Conservation (phyloP, 2,329 filamentous ascomycete genomes). For the Eutypa lata region DNA sequence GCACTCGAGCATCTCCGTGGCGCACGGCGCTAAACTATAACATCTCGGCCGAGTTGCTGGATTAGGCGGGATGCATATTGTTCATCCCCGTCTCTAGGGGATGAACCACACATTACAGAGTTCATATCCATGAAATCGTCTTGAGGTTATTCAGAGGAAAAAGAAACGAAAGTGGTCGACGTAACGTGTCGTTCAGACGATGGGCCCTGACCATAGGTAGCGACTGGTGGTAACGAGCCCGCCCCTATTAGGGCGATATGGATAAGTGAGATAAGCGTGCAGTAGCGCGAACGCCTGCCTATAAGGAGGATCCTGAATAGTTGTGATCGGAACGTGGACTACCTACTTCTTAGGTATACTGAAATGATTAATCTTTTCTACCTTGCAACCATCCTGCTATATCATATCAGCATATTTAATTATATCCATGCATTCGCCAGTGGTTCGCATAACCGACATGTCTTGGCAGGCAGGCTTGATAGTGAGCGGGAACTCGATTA, state of each 20-base stretch:
- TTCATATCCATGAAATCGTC: background rate
- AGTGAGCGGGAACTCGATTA: no score
- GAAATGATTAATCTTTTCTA: no score
- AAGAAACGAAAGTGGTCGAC: background rate
- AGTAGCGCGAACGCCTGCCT: background rate
- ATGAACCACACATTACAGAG: background rate
- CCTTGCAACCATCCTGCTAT: no score
- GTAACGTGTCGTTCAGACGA: background rate
- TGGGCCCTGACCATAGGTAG: no score
- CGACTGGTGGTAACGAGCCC: no score
- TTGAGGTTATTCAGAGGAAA: background rate
- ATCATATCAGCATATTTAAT: no score
- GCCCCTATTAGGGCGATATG: background rate
- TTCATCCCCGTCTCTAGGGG: background rate
- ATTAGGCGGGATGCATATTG: background rate
- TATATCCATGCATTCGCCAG: no score
- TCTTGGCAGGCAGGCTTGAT: no score
- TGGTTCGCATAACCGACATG: no score
- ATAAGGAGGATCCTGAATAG: background rate
- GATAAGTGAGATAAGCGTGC: background rate
- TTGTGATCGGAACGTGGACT: background rate
- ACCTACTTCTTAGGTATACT: background rate
- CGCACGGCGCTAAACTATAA: background rate
- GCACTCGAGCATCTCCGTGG: background rate
- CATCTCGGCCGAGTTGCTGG: background rate